Conservation (phyloP, 805 yeast genomes). For the Allodekkera sacchari region DNA sequence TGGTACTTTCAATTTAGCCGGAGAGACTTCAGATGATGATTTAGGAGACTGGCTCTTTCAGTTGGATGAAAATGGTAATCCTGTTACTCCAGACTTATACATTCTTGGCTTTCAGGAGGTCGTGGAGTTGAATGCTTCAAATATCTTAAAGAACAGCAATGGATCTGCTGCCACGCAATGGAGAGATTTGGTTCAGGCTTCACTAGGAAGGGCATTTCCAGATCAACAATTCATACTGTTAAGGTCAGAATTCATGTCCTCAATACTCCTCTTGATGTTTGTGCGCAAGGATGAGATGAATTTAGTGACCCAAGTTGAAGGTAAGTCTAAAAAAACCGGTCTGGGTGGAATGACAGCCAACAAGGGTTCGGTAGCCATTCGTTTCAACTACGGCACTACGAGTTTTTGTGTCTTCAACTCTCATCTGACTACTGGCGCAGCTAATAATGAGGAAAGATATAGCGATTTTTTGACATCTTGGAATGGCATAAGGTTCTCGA, state of each 20-base stretch:
- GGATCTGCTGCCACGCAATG: conserved; percentile 69
- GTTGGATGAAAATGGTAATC: conserved; percentile 36
- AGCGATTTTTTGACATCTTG: conserved; percentile 72
- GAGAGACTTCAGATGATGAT: conserved; percentile 50
- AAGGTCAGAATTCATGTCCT: conserved; percentile 70
- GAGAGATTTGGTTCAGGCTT: conserved; percentile 59
- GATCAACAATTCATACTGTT: conserved; percentile 46
- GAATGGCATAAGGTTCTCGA: conserved; percentile 67
- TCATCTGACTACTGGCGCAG: conserved; percentile 89
- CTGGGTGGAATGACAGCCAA: conserved; percentile 96
- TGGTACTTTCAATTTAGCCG: conserved; percentile 87
- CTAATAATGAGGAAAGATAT: conserved; percentile 75
- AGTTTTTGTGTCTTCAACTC: conserved; percentile 80
- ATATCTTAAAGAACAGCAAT: conserved; percentile 81
- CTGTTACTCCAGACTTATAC: conserved; percentile 63
- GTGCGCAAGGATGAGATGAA: conserved; percentile 40
- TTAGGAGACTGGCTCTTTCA: conserved; percentile 81
- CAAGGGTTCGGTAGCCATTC: conserved; percentile 91
- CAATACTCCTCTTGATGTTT: conserved; percentile 56
- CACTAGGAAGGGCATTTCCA: conserved; percentile 38
- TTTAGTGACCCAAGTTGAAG: conserved; percentile 75
- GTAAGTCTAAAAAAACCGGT: conserved; percentile 93
- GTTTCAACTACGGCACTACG: conserved; percentile 75
- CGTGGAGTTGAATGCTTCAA: conserved; percentile 87
- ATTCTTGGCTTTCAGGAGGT: conserved; percentile 93